Base-by-base conservation (phyloP, 148 eudicot species). In the Rhododendron molle region DNA sequence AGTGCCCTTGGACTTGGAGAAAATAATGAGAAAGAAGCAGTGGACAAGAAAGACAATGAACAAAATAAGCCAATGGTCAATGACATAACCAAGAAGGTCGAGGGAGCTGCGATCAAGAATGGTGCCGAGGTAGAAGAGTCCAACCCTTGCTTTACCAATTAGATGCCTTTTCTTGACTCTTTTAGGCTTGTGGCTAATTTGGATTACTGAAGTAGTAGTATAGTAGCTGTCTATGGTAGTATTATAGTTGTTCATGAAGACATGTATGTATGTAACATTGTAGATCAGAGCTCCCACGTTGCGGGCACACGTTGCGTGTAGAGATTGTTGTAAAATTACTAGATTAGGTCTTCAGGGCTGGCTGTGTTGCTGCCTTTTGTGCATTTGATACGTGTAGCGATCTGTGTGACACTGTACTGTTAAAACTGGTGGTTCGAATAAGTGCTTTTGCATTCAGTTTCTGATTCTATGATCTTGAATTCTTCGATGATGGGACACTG, bases 51-150 rank as follows among this genome's bases (percentile, higher is more conserved):
- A n/a, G 84, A 78, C 21, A 82, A 62, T 76, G 85, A 86, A 38
- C 84, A 44, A 65, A 81, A 60, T 30, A 76, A 65, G 77, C 36
- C 34, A 16, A 34, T 76, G 85, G 89, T 81, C 46, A 83, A 84
- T 26, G 87, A 86, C 77, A 54, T 44, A 2, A 43, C 54, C 81
- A 90, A 87, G 65, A 83, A 67, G 0, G 73, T 67, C 5, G 81
- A 74, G 76, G 88, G 86, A 18, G 90, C 84, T 83, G 89, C 81
- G 40, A 78, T 23, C 4, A 87, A 87, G 89, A 92, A 67, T 67
- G 73, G 78, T 46, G 62, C 18, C 44, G 34, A 86, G 88, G 89
- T 86, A 36, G 88, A 81, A 18, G 85, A 91, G 87, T 78, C 87
- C 60, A 89, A 83, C 84, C 86, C 90, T 36, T 88, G 89, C 84